Evolutionary conservation across 306 rosid species (phyloP), one percentile per base, ranked within the genome.

Genomic region (Cyamopsis tetragonoloba): DNA sequence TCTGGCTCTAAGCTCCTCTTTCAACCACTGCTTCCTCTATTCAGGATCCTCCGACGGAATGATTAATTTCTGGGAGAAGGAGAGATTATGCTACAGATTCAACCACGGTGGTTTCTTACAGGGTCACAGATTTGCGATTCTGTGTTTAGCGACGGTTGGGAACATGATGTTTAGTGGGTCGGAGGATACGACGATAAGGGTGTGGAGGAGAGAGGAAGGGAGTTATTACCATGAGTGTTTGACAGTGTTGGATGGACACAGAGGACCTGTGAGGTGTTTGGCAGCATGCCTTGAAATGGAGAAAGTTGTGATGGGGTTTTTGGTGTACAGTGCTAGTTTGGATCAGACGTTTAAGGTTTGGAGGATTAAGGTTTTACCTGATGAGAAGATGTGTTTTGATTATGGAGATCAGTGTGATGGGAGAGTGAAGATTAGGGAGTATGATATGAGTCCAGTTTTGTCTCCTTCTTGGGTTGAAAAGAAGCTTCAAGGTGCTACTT

Each of bases 381-480:
- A 84, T 35, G 88, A 83, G 3, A 74, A 74, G 7, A 17, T 72
- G 55, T 38, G 76, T 35, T 30, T 80, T 48, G 77, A 68, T 6
- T 55, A 7, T 17, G 3, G 0, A 48, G 79, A 80, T 24, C 76
- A 23, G 15, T 75, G 67, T 6, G 72, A 65, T 7, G 49, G 62
- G 0, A 77, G 69, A 53, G 76, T 49, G 6, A 77, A 32, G 41
- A 62, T 23, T 8, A 68, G 57, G 49, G 85, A 79, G 44, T 71
- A 57, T 46, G 77, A 74, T 35, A 81, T 70, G 61, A 83, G 80
- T 55, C 90, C 93, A 0, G 89, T 79, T 31, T 64, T 86, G 77
- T 84, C 96, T 3, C 93, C 91, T 59, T 84, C 91, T 0, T 87
- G 96, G 89, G 88, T 84, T 0, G 81, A 87, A 80, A 83, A 79